Evolutionary conservation across 257 asterid genomes (phyloP), one percentile per base, ranked within the genome.

Genomic region (Verbena officinalis): DNA sequence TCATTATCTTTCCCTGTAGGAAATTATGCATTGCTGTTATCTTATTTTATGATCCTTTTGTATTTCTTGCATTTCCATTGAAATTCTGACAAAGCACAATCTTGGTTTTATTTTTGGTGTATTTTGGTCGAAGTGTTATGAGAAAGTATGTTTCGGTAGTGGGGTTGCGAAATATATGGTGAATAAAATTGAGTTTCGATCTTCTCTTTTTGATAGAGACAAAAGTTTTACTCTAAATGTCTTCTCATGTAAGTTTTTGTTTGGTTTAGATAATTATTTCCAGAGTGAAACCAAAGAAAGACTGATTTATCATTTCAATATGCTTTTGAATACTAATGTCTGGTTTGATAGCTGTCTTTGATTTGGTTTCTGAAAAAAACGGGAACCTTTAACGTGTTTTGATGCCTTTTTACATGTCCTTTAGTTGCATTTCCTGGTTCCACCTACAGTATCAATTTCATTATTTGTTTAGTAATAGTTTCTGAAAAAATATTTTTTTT

Each of bases 341-440:
- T 21, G 16, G 51, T 44, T 17, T 21, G 31, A 20, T 0, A 6
- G 9, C 55, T 34, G 4, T 31, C 34, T 59, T n/a, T 20, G 2
- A 22, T 38, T 24, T 40, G 15, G 36, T 8, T 12, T 16, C 0
- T 45, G 10, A 40, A 40, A n/a, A n/a, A 11, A 40, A 40, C 1
- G 45, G 20, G 5, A 7, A 44, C 1, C 14, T 44, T 8, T 44
- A 16, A 14, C 50, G 3, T 59, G 52, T 15, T 23, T 16, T 39
- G 49, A 23, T 65, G 11, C 17, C 62, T 13, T 23, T 38, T 52
- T 16, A 17, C 19, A 8, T 31, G 24, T 46, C 45, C 4, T 24
- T 56, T 31, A 36, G 24, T 55, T 45, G 55, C 69, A 24, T 24
- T 51, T 62, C 34, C 14, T 22, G 14, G 46, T 50, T 17, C 43